Percentiles rank a stretch among this genome's conserved stretches.
These are phyloP conservation scores for Cutaneotrichosporon cyanovorans DNA, from an alignment of 1,284 basidiomycete species.

Conservation along the genomic window DNA sequence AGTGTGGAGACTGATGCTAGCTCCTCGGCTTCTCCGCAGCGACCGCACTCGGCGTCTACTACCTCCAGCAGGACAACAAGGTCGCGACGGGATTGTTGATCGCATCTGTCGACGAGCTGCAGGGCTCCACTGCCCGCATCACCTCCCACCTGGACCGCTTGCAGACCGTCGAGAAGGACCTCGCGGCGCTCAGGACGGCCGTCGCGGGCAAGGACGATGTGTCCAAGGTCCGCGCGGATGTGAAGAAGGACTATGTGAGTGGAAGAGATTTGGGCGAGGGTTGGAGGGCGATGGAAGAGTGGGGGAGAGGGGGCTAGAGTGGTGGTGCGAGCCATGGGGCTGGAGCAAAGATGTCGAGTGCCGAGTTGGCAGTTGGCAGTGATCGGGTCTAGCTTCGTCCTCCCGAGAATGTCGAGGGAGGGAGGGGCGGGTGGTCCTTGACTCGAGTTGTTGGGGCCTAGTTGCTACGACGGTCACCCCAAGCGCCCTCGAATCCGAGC, in stretches of 20 bases:
- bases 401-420: too few species aligned
- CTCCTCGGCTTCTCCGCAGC: conserved; percentile 48
- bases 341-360: too few species aligned
- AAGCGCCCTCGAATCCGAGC: too few species aligned
- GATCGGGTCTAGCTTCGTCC: too few species aligned
- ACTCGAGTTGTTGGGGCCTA: too few species aligned
- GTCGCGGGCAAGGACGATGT: conserved; percentile 71
- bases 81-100: conserved; percentile 72
- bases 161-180: conserved; percentile 77
- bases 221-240: conserved; percentile 62
- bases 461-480: too few species aligned
- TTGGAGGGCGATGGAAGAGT: not conserved
- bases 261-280: not conserved
- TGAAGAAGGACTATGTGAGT: conserved; percentile 68
- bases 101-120: conserved; percentile 77
- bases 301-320: not conserved
- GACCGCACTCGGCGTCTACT: conserved; percentile 63
- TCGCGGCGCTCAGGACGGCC: conserved; percentile 62
- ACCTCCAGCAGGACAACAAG: conserved; percentile 83
- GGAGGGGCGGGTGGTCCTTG: too few species aligned
- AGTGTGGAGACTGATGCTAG: conserved; percentile 70
- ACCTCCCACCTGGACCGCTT: conserved; percentile 75
- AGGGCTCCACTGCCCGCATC: conserved; percentile 73
- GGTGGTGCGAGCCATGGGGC: too few species aligned
- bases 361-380: too few species aligned